phyloP scores from a whole-genome alignment of 2,329 filamentous ascomycete genomes.

The Thelonectria discophora region DNA sequence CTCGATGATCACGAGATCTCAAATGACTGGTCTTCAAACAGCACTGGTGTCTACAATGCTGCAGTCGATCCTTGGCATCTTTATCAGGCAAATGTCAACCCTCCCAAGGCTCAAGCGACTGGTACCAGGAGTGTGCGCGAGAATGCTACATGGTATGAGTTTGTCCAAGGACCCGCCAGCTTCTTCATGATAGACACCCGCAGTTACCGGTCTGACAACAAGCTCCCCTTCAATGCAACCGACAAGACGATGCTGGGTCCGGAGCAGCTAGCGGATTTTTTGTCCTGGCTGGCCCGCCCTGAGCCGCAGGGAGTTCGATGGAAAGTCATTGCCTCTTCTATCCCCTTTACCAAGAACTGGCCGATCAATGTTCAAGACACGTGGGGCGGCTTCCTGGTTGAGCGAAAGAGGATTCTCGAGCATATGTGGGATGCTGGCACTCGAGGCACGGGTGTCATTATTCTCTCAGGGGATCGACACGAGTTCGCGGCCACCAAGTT shows the following conservation, averaged over 20 bases:
- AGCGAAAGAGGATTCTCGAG: conserved; percentile 82
- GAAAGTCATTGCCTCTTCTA: conserved; percentile 91
- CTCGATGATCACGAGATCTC: conserved; percentile 96
- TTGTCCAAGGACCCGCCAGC: conserved; percentile 86
- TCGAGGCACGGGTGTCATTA: conserved; percentile 78
- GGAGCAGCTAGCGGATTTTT: conserved; percentile 80
- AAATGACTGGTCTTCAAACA: conserved; percentile 90
- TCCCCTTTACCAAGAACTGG: conserved; percentile 99
- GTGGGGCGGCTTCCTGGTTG: conserved; percentile 89
- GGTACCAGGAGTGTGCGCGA: conserved; percentile 49
- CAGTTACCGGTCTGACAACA: conserved; percentile 79
- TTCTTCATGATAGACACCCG: conserved; percentile 97
- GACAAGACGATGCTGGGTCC: conserved; percentile 88
- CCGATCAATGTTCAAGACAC: conserved; percentile 87
- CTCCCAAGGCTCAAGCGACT: conserved; percentile 69
- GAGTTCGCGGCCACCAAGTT: conserved; percentile 93
- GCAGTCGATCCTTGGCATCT: conserved; percentile 86
- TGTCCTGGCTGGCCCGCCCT: conserved; percentile 77
- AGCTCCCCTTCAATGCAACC: conserved; percentile 64
- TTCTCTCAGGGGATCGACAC: conserved; percentile 93
- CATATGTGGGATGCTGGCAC: conserved; percentile 91
- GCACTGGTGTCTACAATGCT: conserved; percentile 79
- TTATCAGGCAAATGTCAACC: conserved; percentile 88
- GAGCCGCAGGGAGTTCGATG: conserved; percentile 83
- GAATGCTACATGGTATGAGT: conserved; percentile 85